Evolutionary conservation across 2,329 filamentous ascomycete species (phyloP), one percentile per base, ranked within the genome.

Genomic region (Leptographium galeiforme): DNA sequence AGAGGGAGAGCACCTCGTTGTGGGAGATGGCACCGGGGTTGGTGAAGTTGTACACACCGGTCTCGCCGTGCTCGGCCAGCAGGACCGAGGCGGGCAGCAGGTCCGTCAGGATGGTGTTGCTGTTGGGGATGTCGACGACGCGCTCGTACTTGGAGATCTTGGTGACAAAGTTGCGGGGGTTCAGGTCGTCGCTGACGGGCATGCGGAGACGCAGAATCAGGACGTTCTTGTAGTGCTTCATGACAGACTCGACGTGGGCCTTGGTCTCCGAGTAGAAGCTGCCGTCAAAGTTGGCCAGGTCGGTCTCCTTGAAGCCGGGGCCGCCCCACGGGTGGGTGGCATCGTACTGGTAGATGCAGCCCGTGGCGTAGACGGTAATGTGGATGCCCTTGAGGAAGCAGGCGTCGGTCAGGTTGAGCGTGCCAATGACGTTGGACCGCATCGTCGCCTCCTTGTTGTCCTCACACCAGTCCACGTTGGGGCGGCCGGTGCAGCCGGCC

Each of bases 21-120:
- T 85, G 81, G n/a, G 79, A 82, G 63, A 85, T 84, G 57, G 79
- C 78, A 13, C 81, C 82, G 0, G 82, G 82, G 67, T 85, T 85
- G 56, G 81, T 84, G 65, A 85, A 84, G 69, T 85, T 85, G 67
- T 81, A 84, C 59, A 85, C 70, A 18, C 82, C 82, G 1, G 74
- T 77, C 44, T 84, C 81, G 65, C 96, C 96, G 71, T 98, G 93
- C 70, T 98, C 93, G 13, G 91, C 93, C 57, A 97, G 76, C 46
- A 98, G 74, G 62, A 98, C 94, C 66, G 78, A 75, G 13, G 75
- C 74, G 12, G 82, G 82, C 19, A 85, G 71, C 48, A 85, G 75
- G 61, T 84, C 79, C 57, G 76, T 72, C 46, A 85, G 73, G 59
- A 85, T 78, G 46, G 79, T 81, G 70, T 84, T 82, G 66, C 78